These are phyloP conservation scores for Spiromastix sp. DNA, from an alignment of 2,329 filamentous ascomycete genomes.

Conservation along the genomic window DNA sequence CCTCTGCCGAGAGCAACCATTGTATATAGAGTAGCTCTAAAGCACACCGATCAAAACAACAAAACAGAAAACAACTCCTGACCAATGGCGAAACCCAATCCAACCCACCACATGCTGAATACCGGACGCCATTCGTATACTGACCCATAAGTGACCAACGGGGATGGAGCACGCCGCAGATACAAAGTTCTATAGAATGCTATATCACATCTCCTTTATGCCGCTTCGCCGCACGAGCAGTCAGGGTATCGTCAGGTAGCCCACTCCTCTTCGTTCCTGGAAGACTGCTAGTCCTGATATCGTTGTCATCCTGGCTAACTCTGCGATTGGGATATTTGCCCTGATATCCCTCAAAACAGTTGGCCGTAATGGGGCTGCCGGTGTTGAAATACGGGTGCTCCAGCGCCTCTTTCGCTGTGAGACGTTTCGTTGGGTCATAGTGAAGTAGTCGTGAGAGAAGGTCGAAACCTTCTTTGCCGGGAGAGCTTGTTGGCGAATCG, in stretches of 20 bases:
- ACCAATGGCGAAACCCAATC: too few species aligned
- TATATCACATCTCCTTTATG: conserved; percentile 35
- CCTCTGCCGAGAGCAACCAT: too few species aligned
- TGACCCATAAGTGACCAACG: too few species aligned
- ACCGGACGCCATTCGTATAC: too few species aligned
- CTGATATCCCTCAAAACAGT: conserved; percentile 85
- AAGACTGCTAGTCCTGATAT: conserved; percentile 80
- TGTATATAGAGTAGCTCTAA: too few species aligned
- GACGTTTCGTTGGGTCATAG: conserved; percentile 80
- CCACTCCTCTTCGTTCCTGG: conserved; percentile 87
- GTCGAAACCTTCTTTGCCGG: conserved; percentile 69
- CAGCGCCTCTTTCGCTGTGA: conserved; percentile 82
- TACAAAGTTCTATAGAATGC: background rate
- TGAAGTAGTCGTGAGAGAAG: conserved; percentile 75
- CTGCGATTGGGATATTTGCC: conserved; percentile 81
- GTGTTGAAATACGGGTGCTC: conserved; percentile 80
- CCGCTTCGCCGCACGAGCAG: conserved; percentile 45
- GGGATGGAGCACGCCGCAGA: too few species aligned
- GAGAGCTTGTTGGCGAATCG: conserved; percentile 41
- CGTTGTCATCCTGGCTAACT: conserved; percentile 90
- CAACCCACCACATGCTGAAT: too few species aligned
- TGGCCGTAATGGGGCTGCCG: conserved; percentile 57
- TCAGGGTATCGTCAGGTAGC: conserved; percentile 68
- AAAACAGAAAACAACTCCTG: too few species aligned
- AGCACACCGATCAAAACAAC: too few species aligned